Conservation (phyloP, 768 basidiomycete genomes). For the Rubroboletus pulcherrimus region DNA sequence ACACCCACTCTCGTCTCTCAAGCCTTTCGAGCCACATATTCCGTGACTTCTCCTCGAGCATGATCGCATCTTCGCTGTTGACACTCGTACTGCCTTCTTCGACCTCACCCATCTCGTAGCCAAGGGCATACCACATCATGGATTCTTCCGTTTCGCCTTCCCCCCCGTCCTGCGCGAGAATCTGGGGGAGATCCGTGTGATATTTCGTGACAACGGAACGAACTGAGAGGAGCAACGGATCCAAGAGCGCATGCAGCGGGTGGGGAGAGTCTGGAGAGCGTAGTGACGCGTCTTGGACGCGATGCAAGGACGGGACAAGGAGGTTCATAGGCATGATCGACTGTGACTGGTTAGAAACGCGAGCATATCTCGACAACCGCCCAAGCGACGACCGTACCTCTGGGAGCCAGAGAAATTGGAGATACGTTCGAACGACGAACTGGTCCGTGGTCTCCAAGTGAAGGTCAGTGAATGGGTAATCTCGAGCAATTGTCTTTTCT, state of each 20-base stretch:
- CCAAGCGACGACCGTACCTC: constrained; percentile 42
- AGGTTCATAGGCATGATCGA: constrained; percentile 66
- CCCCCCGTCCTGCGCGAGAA: constrained; percentile 56
- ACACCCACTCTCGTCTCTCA: constrained; percentile 63
- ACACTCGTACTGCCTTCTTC: constrained; percentile 27
- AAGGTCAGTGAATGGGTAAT: constrained; percentile 50
- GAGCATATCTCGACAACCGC: not conserved
- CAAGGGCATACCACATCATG: constrained; percentile 74
- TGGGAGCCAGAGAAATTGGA: constrained; percentile 77
- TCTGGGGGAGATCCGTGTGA: constrained; percentile 55
- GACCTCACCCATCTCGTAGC: constrained; percentile 45
- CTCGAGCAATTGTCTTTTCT: constrained; percentile 52
- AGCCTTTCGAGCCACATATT: constrained; percentile 57
- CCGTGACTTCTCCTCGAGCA: constrained; percentile 52
- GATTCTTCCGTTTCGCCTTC: constrained; percentile 63
- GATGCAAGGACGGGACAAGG: constrained; percentile 53
- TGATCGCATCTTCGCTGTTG: constrained; percentile 20
- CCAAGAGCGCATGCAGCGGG: constrained; percentile 55
- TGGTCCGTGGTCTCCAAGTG: constrained; percentile 49
- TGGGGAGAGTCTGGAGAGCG: constrained; percentile 37
- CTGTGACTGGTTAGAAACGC: constrained; percentile 35
- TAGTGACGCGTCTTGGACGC: constrained; percentile 38
- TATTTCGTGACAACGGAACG: constrained; percentile 57
- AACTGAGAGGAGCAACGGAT: constrained; percentile 60
- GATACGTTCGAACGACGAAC: constrained; percentile 60